phyloP scores from a whole-genome alignment of 2,329 filamentous ascomycete genomes.

The Clarireedia paspali region DNA sequence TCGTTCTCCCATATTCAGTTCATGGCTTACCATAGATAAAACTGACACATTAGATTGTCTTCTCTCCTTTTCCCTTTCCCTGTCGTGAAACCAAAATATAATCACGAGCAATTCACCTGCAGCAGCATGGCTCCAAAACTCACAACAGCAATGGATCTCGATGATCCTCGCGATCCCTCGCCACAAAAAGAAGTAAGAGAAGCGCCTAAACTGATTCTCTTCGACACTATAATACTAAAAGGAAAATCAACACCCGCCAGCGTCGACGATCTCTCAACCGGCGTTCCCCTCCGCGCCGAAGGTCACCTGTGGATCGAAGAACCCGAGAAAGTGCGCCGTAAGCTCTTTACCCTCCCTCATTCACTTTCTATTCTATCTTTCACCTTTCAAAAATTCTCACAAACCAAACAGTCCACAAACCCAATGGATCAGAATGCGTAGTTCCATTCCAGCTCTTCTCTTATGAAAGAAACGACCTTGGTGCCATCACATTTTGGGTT shows the following conservation, averaged over 20 bases:
- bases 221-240: conserved; percentile 3
- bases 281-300: neutral
- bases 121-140: neutral
- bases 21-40: too few species aligned
- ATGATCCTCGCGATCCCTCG: neutral
- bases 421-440: conserved; percentile 2
- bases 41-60: too few species aligned
- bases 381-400: neutral
- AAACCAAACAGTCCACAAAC: conserved; percentile 1
- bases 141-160: neutral
- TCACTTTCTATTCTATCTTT: neutral
- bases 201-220: neutral
- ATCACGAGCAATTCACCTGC: neutral
- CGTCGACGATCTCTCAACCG: neutral
- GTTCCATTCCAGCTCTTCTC: conserved; percentile 2
- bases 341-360: neutral
- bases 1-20: too few species aligned
- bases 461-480: conserved; percentile 6
- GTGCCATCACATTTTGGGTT: conserved; percentile 5
- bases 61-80: too few species aligned
- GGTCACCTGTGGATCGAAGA: conserved; percentile 6
- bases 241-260: neutral
- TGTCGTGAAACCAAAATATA: neutral
- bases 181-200: neutral
- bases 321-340: conserved; percentile 2